Evolutionary conservation across 2,329 filamentous ascomycete genomes (phyloP).

Genomic region (Pseudohalonectria lignicola): DNA sequence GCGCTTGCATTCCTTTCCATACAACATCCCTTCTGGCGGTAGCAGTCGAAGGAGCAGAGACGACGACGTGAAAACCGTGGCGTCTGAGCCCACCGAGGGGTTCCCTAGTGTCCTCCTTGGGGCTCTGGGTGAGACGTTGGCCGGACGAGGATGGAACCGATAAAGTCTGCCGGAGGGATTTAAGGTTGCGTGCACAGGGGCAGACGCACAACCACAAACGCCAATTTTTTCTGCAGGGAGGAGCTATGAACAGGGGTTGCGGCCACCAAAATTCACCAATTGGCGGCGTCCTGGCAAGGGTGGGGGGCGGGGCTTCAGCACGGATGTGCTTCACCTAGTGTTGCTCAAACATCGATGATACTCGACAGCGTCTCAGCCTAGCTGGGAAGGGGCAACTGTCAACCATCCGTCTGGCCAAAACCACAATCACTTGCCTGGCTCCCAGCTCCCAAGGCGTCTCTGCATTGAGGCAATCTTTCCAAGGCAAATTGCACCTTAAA

Average conservation of each 20-base stretch:
- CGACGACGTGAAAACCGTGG: no score
- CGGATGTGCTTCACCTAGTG: constrained; percentile 8
- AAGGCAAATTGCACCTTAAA: not conserved
- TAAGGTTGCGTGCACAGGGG: not conserved
- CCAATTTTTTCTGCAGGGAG: no score
- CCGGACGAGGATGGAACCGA: not conserved
- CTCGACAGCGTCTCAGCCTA: constrained; percentile 9
- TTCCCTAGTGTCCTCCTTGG: no score
- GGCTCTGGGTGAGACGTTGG: no score
- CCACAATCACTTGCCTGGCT: not conserved
- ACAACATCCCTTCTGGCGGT: no score
- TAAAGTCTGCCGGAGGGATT: not conserved
- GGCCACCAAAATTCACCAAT: no score
- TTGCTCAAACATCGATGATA: constrained; percentile 11
- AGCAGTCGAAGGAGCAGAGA: no score
- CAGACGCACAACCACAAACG: not conserved
- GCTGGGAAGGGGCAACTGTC: not conserved
- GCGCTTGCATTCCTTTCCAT: no score
- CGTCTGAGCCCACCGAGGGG: no score
- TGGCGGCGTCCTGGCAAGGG: constrained; percentile 1
- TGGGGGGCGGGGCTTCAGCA: not conserved
- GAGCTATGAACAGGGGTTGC: not conserved
- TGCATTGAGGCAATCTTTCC: not conserved
- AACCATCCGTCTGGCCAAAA: not conserved
- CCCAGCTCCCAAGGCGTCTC: not conserved